Conservation (phyloP, 2,329 filamentous ascomycete genomes). For the Sporothrix pseudoabietina region DNA sequence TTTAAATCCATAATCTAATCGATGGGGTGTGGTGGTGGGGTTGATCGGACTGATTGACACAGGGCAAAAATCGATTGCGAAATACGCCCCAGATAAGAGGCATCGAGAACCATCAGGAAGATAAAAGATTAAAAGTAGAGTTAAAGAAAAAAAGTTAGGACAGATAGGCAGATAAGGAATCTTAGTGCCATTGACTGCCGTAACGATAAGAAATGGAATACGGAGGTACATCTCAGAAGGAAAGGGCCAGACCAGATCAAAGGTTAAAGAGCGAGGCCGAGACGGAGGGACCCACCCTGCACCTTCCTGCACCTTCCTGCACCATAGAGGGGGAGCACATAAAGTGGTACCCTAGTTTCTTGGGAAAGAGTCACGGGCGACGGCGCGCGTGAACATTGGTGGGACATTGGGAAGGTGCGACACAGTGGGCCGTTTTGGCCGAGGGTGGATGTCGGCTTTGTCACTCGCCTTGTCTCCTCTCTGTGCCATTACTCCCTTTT, state of each 20-base stretch:
- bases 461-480: background rate
- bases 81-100: constrained; percentile 6
- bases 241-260: constrained; percentile 2
- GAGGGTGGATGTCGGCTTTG: constrained; percentile 15
- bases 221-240: background rate
- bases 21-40: background rate
- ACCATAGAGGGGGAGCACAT: constrained; percentile 7
- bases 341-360: background rate
- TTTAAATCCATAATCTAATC: background rate
- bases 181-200: background rate
- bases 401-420: background rate
- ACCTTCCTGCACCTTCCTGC: background rate
- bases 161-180: background rate
- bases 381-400: background rate
- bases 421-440: constrained; percentile 9
- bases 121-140: background rate
- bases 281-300: constrained; percentile 20
- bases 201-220: background rate
- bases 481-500: background rate
- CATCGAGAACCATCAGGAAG: constrained; percentile 7
- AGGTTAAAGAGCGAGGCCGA: background rate
- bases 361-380: constrained; percentile 21
- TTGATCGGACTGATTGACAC: background rate
- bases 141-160: background rate
- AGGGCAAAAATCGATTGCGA: background rate